phyloP scores from a whole-genome alignment of 306 rosid genomes.

The Lotus japonicus region DNA sequence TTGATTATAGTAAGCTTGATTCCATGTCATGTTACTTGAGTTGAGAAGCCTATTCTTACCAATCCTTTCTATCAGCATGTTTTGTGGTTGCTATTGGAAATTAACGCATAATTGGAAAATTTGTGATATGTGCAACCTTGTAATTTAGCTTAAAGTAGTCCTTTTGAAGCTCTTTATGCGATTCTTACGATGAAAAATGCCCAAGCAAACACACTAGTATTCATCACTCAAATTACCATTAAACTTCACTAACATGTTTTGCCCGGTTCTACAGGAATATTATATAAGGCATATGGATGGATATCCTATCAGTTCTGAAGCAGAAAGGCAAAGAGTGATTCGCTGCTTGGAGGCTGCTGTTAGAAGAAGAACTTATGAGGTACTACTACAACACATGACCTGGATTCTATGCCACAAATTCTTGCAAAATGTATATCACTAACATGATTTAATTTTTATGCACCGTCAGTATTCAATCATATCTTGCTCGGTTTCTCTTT shows the following conservation, averaged over 20 bases:
- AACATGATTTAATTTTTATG: neutral
- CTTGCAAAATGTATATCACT: neutral
- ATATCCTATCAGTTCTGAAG: conserved; percentile 78
- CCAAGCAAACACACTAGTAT: too few relatives aligned
- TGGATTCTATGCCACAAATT: neutral
- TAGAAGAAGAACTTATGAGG: conserved; percentile 82
- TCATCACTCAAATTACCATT: neutral
- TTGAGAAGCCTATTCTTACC: conserved; percentile 7
- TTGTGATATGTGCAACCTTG: too few relatives aligned
- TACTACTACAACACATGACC: conserved; percentile 10
- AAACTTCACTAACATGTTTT: neutral
- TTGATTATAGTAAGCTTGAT: neutral
- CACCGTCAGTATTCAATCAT: too few relatives aligned
- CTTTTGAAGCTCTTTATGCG: too few relatives aligned
- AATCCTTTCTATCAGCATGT: neutral
- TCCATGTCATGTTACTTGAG: conserved; percentile 1
- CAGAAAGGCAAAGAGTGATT: conserved; percentile 90
- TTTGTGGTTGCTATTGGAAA: neutral
- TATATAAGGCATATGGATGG: conserved; percentile 89
- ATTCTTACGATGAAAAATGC: too few relatives aligned
- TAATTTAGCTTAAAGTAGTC: too few relatives aligned
- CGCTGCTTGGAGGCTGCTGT: conserved; percentile 96
- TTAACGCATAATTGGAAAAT: neutral
- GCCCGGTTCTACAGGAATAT: conserved; percentile 52
- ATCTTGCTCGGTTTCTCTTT: too few relatives aligned